Evolutionary conservation across 345 rosid genomes (phyloP), one percentile per base, ranked within the genome.

Genomic region (Eucalyptus virginea): DNA sequence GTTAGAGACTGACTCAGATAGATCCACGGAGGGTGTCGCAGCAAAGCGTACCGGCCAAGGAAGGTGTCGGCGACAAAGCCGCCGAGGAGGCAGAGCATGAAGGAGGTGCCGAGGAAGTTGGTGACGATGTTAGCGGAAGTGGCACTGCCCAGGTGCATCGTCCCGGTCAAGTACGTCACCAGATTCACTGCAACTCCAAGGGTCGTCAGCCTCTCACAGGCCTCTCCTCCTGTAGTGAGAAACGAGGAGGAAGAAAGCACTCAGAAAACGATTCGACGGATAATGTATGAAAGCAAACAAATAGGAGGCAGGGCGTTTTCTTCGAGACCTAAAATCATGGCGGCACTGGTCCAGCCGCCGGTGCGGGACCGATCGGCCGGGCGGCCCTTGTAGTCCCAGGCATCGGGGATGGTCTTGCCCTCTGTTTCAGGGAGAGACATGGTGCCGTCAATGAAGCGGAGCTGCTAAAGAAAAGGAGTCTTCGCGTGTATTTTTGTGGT

Each of bases 1-100:
- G 21, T 65, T 34, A 5, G 37, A 89, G 58, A 15, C 30, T 6
- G 40, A 37, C 37, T 77, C 9, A 40, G 44, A 77, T 40, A 77
- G 85, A 77, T 77, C 85, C 47, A 77, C 9, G 30, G 85, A 34
- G 85, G 47, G 30, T 12, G 85, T 77, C 47, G 47, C 47, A 77
- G 85, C 85, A 18, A 18, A 37, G 85, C 85, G 14, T 24, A 96
- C 98, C 99, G 95, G 91, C 99, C 99, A n/a, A 98, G 99, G 90
- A 95, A 98, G 69, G 99, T 95, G 89, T 98, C 99, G 2, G 99
- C 99, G 6, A 98, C 69, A 88, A 98, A 98, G 81, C 99, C 99
- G 87, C 99, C 99, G 12, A 97, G 94, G 88, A 98, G 94, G 89
- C 99, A 96, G 65, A 98, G 95, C 99, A 98, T 96, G 94, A 98